Evolutionary conservation across 2,329 filamentous ascomycete species (phyloP), one percentile per base, ranked within the genome.

Genomic region (Alternaria ethzedia): DNA sequence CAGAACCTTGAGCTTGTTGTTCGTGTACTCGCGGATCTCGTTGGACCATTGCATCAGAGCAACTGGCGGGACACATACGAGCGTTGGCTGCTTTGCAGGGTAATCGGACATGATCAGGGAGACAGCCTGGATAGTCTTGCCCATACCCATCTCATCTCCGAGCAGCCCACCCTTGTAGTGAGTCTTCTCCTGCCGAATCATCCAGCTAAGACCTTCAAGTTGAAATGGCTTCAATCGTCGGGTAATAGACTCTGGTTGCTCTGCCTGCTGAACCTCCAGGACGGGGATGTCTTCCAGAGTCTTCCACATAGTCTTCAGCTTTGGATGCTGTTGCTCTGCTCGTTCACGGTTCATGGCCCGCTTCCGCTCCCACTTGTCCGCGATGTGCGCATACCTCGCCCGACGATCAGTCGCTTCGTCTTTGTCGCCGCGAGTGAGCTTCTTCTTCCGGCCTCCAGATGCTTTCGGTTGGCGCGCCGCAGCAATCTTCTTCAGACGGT

Each of bases 41-140:
- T 82, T 82, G 4, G 82, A 91, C 95, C 95, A 98, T 77, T 98
- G 95, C 91, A 97, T 96, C 54, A 98, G 82, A 44, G 95, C 95
- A 44, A 97, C 95, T 0, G 95, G 95, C 0, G 95, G 95, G 1
- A 97, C 94, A 32, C 97, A 86, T 2, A 98, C 94, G 5, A 98
- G 85, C 0, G 93, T 92, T 1, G 96, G 95, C 58, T 90, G 83
- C 70, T 91, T 91, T 21, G 90, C 91, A 4, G 94, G 95, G 73
- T 92, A 97, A 78, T 98, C 94, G 1, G 95, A 97, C 96, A 98
- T 98, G 80, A 99, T 94, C 47, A 99, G 86, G 4, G 95, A 97
- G 17, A 99, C 96, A 3, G 96, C 95, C 80, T 99, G 96, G 54
- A 99, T 98, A 0, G 96, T 99, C 83, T 99, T 99, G 54, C 96